Evolutionary conservation across 106 monocot species (phyloP).

Genomic region (Dendrobium catenatum): DNA sequence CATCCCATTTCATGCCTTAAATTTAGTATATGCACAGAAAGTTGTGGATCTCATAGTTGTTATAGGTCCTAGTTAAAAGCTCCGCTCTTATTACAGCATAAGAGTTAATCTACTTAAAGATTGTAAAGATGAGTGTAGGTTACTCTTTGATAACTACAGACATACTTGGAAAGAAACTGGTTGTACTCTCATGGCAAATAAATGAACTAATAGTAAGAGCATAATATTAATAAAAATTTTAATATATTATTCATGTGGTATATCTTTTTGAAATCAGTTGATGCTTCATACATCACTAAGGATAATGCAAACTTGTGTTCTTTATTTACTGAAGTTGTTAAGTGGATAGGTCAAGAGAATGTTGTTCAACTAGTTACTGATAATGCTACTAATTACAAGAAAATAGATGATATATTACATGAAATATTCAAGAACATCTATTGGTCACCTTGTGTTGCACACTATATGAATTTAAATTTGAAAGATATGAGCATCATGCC

Average conservation of each 20-base stretch:
- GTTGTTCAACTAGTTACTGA: not conserved
- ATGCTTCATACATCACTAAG: not conserved
- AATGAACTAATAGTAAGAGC: not conserved
- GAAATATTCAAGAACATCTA: not conserved
- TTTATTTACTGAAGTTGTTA: not conserved
- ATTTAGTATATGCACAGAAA: too few species aligned
- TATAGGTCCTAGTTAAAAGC: too few species aligned
- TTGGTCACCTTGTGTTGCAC: not conserved
- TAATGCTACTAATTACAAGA: not conserved
- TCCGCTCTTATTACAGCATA: too few species aligned
- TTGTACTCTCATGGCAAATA: not conserved
- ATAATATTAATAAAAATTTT: not conserved
- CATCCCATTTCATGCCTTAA: too few species aligned
- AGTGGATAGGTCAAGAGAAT: not conserved
- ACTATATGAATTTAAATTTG: not conserved
- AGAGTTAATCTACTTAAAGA: too few species aligned
- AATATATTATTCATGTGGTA: not conserved
- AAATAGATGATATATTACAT: not conserved
- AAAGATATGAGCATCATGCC: not conserved
- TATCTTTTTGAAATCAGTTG: not conserved
- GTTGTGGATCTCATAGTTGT: too few species aligned
- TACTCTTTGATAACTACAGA: too few species aligned
- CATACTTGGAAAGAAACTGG: too few species aligned
- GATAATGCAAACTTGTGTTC: not conserved
- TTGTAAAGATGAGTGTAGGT: too few species aligned